Evolutionary conservation across 345 rosid genomes (phyloP).

Genomic region (Odontarrhena argentea): DNA sequence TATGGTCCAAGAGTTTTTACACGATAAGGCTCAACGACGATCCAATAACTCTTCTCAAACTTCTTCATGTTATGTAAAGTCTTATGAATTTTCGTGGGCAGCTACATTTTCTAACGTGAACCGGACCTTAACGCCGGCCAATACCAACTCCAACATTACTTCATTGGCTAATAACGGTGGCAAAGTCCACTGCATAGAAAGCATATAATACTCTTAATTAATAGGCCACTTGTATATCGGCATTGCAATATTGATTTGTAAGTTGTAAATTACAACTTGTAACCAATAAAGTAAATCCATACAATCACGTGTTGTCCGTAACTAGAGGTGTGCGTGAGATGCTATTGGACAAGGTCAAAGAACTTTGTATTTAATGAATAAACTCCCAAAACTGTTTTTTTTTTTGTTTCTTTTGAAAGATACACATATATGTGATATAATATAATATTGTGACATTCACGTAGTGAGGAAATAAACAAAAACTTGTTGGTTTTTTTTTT

Average conservation of each 20-base stretch:
- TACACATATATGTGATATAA: background rate
- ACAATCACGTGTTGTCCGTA: conserved; percentile 11
- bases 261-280: background rate
- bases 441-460: background rate
- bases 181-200: conserved; percentile 42
- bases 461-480: background rate
- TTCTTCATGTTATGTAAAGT: background rate
- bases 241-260: background rate
- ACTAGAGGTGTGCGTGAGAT: background rate
- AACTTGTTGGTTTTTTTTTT: background rate
- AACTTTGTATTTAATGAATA: background rate
- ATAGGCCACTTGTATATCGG: background rate
- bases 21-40: conserved; percentile 29
- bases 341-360: background rate
- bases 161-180: conserved; percentile 49
- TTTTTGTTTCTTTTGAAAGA: background rate
- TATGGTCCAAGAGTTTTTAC: conserved; percentile 2
- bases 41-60: conserved; percentile 21
- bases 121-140: conserved; percentile 31
- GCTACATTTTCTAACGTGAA: conserved; percentile 30
- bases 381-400: background rate
- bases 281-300: conserved; percentile 18
- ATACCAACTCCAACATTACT: conserved; percentile 40
- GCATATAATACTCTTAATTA: background rate
- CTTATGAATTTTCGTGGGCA: conserved; percentile 34